Evolutionary conservation across 2,329 filamentous ascomycete genomes (phyloP).

Genomic region (Hypoxylon sp.): DNA sequence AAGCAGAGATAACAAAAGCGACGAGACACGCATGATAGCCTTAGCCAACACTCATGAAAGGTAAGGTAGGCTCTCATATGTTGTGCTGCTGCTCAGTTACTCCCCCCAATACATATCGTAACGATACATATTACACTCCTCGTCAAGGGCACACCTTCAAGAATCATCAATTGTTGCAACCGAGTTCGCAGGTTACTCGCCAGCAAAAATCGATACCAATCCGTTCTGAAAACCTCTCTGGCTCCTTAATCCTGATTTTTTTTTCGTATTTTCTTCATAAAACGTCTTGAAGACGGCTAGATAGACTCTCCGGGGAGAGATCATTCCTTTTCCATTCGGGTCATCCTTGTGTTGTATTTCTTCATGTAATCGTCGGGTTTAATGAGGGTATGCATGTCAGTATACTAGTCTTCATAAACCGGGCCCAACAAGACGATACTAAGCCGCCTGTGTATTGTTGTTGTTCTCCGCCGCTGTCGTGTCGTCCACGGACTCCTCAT

Average conservation of each 20-base stretch:
- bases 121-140: slow-evolving; percentile 16
- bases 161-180: background rate
- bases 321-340: background rate
- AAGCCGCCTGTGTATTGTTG: slow-evolving; percentile 2
- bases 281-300: background rate
- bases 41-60: background rate
- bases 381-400: slow-evolving; percentile 5
- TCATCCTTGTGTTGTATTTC: background rate
- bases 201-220: slow-evolving; percentile 5
- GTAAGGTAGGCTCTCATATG: slow-evolving; percentile 20
- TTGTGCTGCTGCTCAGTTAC: slow-evolving; percentile 11
- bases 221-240: background rate
- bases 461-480: background rate
- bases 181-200: background rate
- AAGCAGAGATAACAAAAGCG: background rate
- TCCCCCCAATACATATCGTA: slow-evolving; percentile 16
- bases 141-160: background rate
- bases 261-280: slow-evolving; percentile 1
- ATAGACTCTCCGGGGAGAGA: background rate
- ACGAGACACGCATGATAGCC: background rate
- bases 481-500: slow-evolving; percentile 31
- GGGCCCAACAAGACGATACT: slow-evolving; percentile 12
- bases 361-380: background rate
- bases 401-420: slow-evolving; percentile 1
- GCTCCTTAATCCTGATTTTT: background rate